Evolutionary conservation across 345 rosid genomes (phyloP).

Genomic region (Hirschfeldia incana): DNA sequence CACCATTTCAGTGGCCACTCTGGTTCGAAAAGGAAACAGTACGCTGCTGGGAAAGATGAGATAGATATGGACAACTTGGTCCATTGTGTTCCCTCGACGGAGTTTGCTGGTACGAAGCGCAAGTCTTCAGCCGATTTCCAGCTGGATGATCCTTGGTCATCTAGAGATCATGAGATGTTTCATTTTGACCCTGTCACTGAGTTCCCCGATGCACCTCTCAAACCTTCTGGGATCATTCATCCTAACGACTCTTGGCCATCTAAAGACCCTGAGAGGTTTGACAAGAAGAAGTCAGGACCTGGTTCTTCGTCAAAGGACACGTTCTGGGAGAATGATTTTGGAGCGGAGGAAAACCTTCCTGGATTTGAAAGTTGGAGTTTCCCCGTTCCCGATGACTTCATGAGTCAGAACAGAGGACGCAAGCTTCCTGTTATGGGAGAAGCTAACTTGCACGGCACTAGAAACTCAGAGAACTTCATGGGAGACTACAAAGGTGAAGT

Average conservation of each 20-base stretch:
- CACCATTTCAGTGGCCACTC: constrained; percentile 46
- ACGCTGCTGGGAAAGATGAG: constrained; percentile 39
- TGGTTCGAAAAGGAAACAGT: constrained; percentile 44
- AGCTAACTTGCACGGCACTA: constrained; percentile 28
- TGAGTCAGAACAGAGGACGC: constrained; percentile 40
- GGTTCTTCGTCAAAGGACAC: constrained; percentile 42
- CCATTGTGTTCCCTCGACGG: constrained; percentile 43
- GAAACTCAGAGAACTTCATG: constrained; percentile 37
- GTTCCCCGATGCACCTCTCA: constrained; percentile 35
- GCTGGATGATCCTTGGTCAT: constrained; percentile 43
- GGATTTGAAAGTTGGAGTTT: constrained; percentile 35
- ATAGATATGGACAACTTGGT: constrained; percentile 43
- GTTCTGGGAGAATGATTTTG: constrained; percentile 45
- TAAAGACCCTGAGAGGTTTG: constrained; percentile 42
- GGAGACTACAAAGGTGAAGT: constrained; percentile 60
- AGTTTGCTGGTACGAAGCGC: constrained; percentile 38
- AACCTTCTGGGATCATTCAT: constrained; percentile 38
- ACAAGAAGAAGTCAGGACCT: constrained; percentile 36
- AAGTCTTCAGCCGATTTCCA: constrained; percentile 43
- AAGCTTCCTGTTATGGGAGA: constrained; percentile 9
- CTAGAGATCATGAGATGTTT: constrained; percentile 44
- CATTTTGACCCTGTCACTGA: constrained; percentile 46
- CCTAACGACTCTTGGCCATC: constrained; percentile 42
- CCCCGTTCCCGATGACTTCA: constrained; percentile 34
- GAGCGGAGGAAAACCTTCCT: constrained; percentile 33